phyloP scores from a whole-genome alignment of 1,139 yeast species.

The Pichia sorboxylosa region DNA sequence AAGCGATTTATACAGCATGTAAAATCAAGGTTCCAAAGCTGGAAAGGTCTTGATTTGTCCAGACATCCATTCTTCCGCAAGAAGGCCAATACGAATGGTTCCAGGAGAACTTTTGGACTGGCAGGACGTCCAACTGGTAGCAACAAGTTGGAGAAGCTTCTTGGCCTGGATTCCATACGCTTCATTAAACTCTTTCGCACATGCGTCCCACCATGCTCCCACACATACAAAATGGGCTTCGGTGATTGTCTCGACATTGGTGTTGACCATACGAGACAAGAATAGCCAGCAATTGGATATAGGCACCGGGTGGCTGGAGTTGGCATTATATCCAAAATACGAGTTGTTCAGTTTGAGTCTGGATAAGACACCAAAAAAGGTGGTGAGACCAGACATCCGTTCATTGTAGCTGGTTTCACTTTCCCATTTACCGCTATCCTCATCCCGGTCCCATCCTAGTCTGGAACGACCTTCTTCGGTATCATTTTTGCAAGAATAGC shows the following conservation, averaged over 20 bases:
- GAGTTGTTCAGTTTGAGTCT: conserved; percentile 25
- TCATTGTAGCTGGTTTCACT: conserved; percentile 67
- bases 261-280: conserved; percentile 59
- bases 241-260: conserved; percentile 34
- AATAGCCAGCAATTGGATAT: conserved; percentile 50
- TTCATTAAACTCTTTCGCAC: conserved; percentile 42
- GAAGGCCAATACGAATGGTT: conserved; percentile 60
- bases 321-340: conserved; percentile 16
- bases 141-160: conserved; percentile 42
- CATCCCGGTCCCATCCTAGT: conserved; percentile 78
- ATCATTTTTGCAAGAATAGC: conserved; percentile 60
- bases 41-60: conserved; percentile 39
- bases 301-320: conserved; percentile 38
- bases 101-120: conserved; percentile 50
- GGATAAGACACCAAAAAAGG: conserved; percentile 70
- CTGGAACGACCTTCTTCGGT: conserved; percentile 72
- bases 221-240: conserved; percentile 65
- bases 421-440: conserved; percentile 56
- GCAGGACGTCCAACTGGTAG: conserved; percentile 42
- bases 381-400: conserved; percentile 72
- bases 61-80: conserved; percentile 67
- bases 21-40: too few species aligned
- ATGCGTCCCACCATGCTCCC: conserved; percentile 89
- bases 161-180: conserved; percentile 60
- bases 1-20: too few species aligned